These are phyloP conservation scores for Aspergillus kassunensis DNA, from an alignment of 495 filamentous ascomycete species.

Conservation along the genomic window DNA sequence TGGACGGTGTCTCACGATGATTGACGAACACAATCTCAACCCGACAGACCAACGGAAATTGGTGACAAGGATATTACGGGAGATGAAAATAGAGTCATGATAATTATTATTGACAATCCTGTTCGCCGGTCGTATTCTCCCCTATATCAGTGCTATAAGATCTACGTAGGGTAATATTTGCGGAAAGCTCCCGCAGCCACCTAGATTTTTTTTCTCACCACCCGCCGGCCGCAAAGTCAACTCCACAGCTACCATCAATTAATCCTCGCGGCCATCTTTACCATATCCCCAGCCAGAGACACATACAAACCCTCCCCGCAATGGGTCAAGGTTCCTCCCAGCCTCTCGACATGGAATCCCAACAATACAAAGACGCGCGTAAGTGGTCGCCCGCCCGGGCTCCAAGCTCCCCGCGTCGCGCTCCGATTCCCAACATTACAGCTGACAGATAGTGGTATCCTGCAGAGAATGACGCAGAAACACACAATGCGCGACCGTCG, in stretches of 20 bases:
- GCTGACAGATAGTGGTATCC: background rate
- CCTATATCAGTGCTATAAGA: too few species aligned
- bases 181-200: background rate
- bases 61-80: conserved; percentile 63
- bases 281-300: too few species aligned
- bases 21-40: conserved; percentile 63
- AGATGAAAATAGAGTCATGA: conserved; percentile 39
- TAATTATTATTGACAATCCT: background rate
- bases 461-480: background rate
- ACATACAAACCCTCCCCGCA: background rate
- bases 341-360: background rate
- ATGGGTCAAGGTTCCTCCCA: conserved; percentile 17
- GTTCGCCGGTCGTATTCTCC: background rate
- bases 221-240: background rate
- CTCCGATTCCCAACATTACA: background rate
- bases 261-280: too few species aligned
- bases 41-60: conserved; percentile 75
- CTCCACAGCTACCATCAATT: too few species aligned
- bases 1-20: conserved; percentile 73
- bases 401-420: background rate
- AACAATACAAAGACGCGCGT: conserved; percentile 1
- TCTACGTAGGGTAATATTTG: too few species aligned
- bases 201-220: background rate
- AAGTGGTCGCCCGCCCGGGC: background rate
- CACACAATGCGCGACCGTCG: background rate